Conservation (phyloP, 2,329 filamentous ascomycete species). For the Penicillium rolfsii region DNA sequence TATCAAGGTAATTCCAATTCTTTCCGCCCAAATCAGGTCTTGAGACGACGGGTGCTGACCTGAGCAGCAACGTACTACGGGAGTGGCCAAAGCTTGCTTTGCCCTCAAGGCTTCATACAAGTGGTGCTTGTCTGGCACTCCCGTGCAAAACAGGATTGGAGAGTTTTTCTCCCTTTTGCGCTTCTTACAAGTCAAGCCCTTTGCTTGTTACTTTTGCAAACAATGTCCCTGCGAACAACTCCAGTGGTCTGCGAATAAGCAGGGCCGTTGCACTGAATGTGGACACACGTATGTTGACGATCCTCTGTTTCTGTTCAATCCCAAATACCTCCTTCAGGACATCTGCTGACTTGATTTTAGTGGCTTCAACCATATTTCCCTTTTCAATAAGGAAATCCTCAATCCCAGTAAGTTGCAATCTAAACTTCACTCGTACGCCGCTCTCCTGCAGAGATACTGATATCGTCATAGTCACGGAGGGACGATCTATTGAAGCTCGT, state of each 20-base stretch:
- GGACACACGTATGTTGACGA: constrained; percentile 53
- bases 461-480: constrained; percentile 57
- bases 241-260: constrained; percentile 78
- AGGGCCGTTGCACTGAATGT: constrained; percentile 73
- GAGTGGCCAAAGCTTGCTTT: constrained; percentile 94
- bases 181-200: constrained; percentile 85
- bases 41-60: constrained; percentile 14
- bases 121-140: constrained; percentile 94
- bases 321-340: neutral
- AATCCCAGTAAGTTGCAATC: constrained; percentile 63
- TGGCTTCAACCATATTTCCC: constrained; percentile 70
- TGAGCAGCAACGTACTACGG: constrained; percentile 67
- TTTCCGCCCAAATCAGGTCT: neutral
- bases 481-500: constrained; percentile 57
- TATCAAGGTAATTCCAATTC: constrained; percentile 66
- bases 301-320: neutral
- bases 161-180: constrained; percentile 94
- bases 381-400: constrained; percentile 93
- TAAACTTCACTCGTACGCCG: neutral
- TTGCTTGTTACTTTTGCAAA: constrained; percentile 93
- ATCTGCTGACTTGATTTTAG: constrained; percentile 32
- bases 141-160: constrained; percentile 94
- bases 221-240: constrained; percentile 77
- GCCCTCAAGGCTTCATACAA: constrained; percentile 85
- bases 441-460: neutral